Conservation (phyloP, 352 stramenopile species). For the Elongisporangium prolatum region DNA sequence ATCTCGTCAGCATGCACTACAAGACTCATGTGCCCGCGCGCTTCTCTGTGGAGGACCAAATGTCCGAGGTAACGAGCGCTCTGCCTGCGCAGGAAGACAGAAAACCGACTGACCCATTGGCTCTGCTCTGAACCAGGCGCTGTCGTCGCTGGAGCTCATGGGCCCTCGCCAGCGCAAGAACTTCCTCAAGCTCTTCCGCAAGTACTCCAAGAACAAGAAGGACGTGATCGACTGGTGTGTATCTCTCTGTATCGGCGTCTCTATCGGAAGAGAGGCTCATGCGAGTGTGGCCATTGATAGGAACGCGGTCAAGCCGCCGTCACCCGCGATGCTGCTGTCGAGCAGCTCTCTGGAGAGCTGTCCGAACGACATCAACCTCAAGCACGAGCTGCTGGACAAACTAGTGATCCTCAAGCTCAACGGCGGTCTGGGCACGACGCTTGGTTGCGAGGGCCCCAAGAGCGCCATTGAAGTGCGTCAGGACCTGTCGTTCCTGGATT, state of each 20-base stretch:
- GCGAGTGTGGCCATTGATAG: conserved; percentile 16
- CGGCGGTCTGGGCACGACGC: conserved; percentile 97
- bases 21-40: conserved; percentile 82
- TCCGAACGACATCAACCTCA: conserved; percentile 89
- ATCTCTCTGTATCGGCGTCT: not conserved
- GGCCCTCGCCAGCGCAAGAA: conserved; percentile 75
- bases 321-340: conserved; percentile 63
- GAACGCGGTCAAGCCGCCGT: conserved; percentile 75
- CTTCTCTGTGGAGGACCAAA: conserved; percentile 86
- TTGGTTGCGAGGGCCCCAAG: conserved; percentile 94
- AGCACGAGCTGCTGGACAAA: conserved; percentile 93
- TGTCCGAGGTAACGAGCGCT: conserved; percentile 53
- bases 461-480: conserved; percentile 92
- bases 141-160: conserved; percentile 79
- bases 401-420: conserved; percentile 99
- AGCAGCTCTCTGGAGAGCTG: conserved; percentile 81
- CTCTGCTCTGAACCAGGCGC: conserved; percentile 30
- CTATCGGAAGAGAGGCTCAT: not conserved
- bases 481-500: conserved; percentile 96
- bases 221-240: conserved; percentile 74
- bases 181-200: conserved; percentile 88
- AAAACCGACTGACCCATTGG: not conserved
- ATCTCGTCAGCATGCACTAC: conserved; percentile 61
- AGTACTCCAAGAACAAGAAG: conserved; percentile 84
- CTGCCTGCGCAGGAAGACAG: not conserved